Conservation (phyloP, 768 basidiomycete genomes). For the Suillus discolor region DNA sequence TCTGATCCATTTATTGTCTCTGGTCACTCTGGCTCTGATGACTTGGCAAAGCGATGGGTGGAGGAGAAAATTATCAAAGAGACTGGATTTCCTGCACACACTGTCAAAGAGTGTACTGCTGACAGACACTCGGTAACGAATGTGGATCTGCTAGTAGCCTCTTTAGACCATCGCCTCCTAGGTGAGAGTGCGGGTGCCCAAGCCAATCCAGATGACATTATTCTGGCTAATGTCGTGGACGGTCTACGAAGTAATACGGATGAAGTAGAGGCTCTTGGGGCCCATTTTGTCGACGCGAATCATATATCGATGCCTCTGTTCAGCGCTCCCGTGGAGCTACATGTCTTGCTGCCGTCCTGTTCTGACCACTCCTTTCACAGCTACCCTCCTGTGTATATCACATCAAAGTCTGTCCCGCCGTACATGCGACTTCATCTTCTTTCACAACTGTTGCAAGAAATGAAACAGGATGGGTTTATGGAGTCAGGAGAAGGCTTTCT, state of each 20-base stretch:
- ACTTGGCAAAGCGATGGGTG: constrained; percentile 76
- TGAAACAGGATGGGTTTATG: constrained; percentile 56
- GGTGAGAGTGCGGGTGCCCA: constrained; percentile 40
- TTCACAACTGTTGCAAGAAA: constrained; percentile 57
- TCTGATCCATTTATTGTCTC: constrained; percentile 72
- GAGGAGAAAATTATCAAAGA: constrained; percentile 81
- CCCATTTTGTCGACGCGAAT: constrained; percentile 43
- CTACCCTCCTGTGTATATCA: constrained; percentile 74
- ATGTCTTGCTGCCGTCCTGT: constrained; percentile 58
- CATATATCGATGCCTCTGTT: constrained; percentile 66
- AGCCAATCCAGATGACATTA: constrained; percentile 37
- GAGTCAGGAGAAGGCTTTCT: constrained; percentile 72
- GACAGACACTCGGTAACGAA: constrained; percentile 42
- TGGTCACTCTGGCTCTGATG: constrained; percentile 59
- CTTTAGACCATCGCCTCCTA: constrained; percentile 55
- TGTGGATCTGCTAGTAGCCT: constrained; percentile 57
- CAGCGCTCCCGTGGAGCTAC: constrained; percentile 64
- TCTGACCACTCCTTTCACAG: constrained; percentile 47
- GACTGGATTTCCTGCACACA: constrained; percentile 78
- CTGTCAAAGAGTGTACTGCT: constrained; percentile 58
- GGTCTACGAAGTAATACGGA: constrained; percentile 29
- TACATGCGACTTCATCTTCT: constrained; percentile 88
- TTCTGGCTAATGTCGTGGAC: constrained; percentile 14
- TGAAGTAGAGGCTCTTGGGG: constrained; percentile 60
- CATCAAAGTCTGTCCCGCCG: constrained; percentile 67